These are phyloP conservation scores for Trichophyton benhamiae DNA, from an alignment of 2,329 filamentous ascomycete species.

Conservation along the genomic window DNA sequence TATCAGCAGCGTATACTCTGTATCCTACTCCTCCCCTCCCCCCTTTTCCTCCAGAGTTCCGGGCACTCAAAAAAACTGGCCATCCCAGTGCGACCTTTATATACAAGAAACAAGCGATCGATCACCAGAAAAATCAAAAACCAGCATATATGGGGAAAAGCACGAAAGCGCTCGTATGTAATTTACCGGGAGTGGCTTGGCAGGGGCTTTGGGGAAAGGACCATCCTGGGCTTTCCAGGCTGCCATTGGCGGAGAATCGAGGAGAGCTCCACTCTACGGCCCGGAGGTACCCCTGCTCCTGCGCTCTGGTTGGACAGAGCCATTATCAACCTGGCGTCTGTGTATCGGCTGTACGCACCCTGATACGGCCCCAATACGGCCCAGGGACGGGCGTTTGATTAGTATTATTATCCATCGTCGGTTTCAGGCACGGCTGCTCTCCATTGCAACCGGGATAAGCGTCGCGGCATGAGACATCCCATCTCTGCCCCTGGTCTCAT, in stretches of 20 bases:
- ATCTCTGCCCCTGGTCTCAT: conserved; percentile 5
- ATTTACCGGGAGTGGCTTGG: conserved; percentile 3
- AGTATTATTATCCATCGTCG: background rate
- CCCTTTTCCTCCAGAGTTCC: too few species aligned
- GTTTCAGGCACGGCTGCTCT: background rate
- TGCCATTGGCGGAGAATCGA: background rate
- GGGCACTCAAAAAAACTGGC: background rate
- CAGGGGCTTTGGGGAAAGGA: background rate
- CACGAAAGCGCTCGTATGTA: background rate
- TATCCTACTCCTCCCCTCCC: background rate
- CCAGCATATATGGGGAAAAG: background rate
- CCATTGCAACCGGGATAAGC: background rate
- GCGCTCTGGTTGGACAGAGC: background rate
- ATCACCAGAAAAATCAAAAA: background rate
- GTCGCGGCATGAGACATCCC: conserved; percentile 4
- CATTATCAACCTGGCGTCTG: background rate
- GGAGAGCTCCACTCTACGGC: background rate
- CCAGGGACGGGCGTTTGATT: background rate
- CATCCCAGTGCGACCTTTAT: background rate
- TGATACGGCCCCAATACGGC: background rate
- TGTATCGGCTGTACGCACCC: background rate
- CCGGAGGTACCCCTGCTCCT: background rate
- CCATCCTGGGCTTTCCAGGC: background rate
- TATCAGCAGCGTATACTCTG: background rate
- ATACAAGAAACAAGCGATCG: background rate